phyloP scores from a whole-genome alignment of 2,329 filamentous ascomycete species.

The Fusarium devonianum region DNA sequence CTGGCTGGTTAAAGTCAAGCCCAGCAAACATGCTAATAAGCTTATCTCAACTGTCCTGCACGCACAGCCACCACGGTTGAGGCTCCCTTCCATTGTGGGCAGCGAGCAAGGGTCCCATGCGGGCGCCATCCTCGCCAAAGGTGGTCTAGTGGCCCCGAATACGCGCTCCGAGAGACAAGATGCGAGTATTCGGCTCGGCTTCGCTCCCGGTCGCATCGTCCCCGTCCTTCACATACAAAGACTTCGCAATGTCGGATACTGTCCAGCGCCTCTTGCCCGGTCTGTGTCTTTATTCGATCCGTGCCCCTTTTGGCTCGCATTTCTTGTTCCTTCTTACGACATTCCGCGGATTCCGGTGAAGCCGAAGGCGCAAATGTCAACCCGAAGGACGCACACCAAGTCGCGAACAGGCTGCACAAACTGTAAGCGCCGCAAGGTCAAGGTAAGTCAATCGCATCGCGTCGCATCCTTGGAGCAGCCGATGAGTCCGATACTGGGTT shows the following conservation, averaged over 20 bases:
- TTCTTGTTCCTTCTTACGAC: conserved; percentile 12
- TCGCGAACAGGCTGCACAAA: conserved; percentile 44
- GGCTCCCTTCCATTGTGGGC: no score
- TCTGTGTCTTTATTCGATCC: not conserved
- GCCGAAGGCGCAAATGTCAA: conserved; percentile 29
- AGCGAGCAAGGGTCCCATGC: no score
- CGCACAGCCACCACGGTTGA: no score
- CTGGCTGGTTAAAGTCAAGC: no score
- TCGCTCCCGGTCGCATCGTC: conserved; percentile 14
- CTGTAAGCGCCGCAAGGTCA: conserved; percentile 46
- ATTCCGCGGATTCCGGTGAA: conserved; percentile 34
- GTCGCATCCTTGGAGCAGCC: not conserved
- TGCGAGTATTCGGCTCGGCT: conserved; percentile 37
- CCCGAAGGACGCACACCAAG: conserved; percentile 45
- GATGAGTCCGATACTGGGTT: no score
- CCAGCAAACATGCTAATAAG: no score
- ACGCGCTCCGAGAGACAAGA: conserved; percentile 27
- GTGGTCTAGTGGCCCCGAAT: conserved; percentile 31
- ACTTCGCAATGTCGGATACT: conserved; percentile 3
- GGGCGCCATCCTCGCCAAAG: not conserved
- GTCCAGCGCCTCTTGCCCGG: conserved; percentile 5
- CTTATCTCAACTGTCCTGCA: no score
- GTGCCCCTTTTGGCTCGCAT: conserved; percentile 2
- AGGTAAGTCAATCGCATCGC: conserved; percentile 30
- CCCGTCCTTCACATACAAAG: conserved; percentile 7